phyloP scores from a whole-genome alignment of 805 yeast species.

The Geotrichum ghanense region DNA sequence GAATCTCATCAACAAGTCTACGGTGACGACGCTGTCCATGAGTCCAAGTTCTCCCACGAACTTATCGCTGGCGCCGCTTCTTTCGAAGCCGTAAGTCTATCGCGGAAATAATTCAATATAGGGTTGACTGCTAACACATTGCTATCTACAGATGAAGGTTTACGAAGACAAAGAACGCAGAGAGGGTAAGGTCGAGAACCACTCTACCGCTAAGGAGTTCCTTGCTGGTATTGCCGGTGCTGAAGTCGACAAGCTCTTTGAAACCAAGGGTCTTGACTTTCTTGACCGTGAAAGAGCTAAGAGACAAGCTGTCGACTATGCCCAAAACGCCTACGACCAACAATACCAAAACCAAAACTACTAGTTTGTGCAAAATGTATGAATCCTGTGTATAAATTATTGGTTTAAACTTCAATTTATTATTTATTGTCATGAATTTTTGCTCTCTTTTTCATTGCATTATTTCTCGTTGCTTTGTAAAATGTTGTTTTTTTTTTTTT shows the following conservation, averaged over 20 bases:
- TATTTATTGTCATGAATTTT: too few relatives aligned
- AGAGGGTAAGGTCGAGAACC: constrained; percentile 17
- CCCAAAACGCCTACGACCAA: constrained; percentile 14
- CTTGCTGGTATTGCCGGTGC: constrained; percentile 19
- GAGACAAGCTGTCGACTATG: constrained; percentile 14
- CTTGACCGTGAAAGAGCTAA: constrained; percentile 15
- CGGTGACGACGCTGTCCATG: constrained; percentile 7
- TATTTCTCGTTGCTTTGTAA: too few relatives aligned
- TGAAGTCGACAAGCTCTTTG: constrained; percentile 19
- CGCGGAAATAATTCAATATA: neutral
- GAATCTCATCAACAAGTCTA: constrained; percentile 9
- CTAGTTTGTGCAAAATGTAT: too few relatives aligned
- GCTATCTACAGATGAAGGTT: constrained; percentile 10
- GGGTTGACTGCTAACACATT: neutral
- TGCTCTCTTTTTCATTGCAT: too few relatives aligned
- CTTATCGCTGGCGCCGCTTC: constrained; percentile 20
- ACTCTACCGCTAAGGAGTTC: constrained; percentile 17
- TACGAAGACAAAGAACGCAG: constrained; percentile 17
- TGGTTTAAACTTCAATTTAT: too few relatives aligned
- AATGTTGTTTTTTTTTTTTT: too few relatives aligned
- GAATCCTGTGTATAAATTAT: too few relatives aligned
- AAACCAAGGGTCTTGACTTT: constrained; percentile 18
- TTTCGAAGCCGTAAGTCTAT: constrained; percentile 14
- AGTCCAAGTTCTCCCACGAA: constrained; percentile 18
- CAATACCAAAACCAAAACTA: too few relatives aligned